phyloP scores from a whole-genome alignment of 805 yeast genomes.

The Saturnispora sekii region DNA sequence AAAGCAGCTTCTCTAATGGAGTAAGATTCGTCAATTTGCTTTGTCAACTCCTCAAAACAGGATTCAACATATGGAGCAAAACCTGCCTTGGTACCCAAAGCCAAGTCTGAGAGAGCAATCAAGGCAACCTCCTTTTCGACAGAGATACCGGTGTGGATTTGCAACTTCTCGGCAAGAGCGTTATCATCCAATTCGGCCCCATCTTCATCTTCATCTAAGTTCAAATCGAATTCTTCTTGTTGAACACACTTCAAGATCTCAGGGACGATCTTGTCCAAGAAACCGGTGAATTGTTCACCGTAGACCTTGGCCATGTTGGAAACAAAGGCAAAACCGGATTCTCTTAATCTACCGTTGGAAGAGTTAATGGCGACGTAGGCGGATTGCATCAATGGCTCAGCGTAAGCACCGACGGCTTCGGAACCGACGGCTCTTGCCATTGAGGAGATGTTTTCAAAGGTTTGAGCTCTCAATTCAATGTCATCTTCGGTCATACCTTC shows the following conservation, averaged over 20 bases:
- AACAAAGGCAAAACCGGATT: conserved; percentile 88
- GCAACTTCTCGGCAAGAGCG: conserved; percentile 60
- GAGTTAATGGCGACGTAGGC: conserved; percentile 72
- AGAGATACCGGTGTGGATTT: conserved; percentile 90
- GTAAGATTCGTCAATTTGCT: conserved; percentile 76
- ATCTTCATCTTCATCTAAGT: conserved; percentile 37
- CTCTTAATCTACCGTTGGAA: conserved; percentile 79
- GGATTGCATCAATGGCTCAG: conserved; percentile 81
- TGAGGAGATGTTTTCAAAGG: conserved; percentile 88
- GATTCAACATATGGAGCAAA: conserved; percentile 72
- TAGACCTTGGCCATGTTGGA: conserved; percentile 92
- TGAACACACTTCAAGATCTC: conserved; percentile 73
- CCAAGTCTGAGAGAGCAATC: conserved; percentile 81
- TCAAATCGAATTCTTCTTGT: conserved; percentile 75
- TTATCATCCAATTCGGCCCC: conserved; percentile 46
- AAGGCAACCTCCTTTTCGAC: conserved; percentile 95
- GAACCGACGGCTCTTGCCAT: conserved; percentile 97
- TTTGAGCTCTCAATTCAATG: conserved; percentile 81
- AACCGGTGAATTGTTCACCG: conserved; percentile 81
- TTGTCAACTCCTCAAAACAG: conserved; percentile 51
- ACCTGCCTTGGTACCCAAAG: conserved; percentile 73
- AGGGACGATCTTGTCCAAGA: conserved; percentile 75
- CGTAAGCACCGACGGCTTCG: conserved; percentile 74
- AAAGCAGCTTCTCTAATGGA: conserved; percentile 88
- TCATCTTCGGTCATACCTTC: conserved; percentile 84